phyloP scores from a whole-genome alignment of 192 early-diverging fungal genomes.

The Coemansia sp. region DNA sequence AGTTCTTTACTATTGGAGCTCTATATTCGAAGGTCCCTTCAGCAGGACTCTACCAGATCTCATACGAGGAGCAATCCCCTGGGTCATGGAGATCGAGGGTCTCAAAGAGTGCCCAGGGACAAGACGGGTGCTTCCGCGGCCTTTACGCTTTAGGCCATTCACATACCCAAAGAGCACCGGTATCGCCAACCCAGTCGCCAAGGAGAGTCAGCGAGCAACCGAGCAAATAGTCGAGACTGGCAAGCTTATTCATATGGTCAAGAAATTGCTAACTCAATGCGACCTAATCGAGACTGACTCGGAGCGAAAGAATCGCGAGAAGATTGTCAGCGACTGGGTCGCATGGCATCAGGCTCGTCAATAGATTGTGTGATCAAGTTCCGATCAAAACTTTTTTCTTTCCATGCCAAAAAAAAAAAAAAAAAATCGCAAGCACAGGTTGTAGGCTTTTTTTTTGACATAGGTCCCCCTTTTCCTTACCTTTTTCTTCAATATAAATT shows the following conservation, averaged over 20 bases:
- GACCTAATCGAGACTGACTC: constrained; percentile 25
- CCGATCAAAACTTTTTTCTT: constrained; percentile 8
- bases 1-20: constrained; percentile 33
- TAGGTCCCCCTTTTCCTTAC: background rate
- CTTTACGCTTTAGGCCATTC: constrained; percentile 29
- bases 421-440: background rate
- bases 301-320: constrained; percentile 23
- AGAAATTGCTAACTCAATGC: constrained; percentile 38
- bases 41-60: constrained; percentile 5
- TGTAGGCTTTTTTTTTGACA: background rate
- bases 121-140: constrained; percentile 19
- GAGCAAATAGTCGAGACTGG: constrained; percentile 27
- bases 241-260: constrained; percentile 27
- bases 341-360: constrained; percentile 26
- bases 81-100: constrained; percentile 50
- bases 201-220: constrained; percentile 10
- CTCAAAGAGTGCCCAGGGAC: constrained; percentile 24
- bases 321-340: constrained; percentile 24
- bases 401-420: background rate
- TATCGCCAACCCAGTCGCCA: background rate
- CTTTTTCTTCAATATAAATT: background rate
- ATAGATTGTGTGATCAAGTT: background rate
- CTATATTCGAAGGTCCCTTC: constrained; percentile 20
- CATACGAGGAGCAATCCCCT: constrained; percentile 27
- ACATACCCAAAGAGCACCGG: constrained; percentile 9